Evolutionary conservation across 129 eudicot species (phyloP).

Genomic region (Flaveria linearis): DNA sequence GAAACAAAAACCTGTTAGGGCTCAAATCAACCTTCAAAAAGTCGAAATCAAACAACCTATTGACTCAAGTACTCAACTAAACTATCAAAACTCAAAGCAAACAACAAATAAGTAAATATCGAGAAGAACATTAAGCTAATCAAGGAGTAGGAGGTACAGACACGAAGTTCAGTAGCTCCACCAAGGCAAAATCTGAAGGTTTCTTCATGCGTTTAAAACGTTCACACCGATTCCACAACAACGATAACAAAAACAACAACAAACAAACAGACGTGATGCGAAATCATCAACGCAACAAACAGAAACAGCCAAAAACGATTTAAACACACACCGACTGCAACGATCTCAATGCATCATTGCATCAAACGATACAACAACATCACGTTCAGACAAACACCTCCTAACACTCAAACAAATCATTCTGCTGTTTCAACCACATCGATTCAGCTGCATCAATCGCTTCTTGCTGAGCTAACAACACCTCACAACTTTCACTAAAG

Average conservation of each 20-base stretch:
- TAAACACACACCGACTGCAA: conserved; percentile 3
- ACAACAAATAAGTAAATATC: background rate
- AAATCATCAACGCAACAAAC: conserved; percentile 12
- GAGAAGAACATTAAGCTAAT: conserved; percentile 8
- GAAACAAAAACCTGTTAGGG: conserved; percentile 14
- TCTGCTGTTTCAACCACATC: background rate
- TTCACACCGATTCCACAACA: background rate
- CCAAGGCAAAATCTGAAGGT: background rate
- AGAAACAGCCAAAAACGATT: background rate
- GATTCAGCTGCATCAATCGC: conserved; percentile 1
- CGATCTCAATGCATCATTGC: conserved; percentile 26
- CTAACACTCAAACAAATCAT: background rate
- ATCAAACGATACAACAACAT: background rate
- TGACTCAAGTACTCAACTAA: background rate
- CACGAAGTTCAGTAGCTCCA: background rate
- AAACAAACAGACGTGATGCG: background rate
- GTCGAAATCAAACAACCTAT: conserved; percentile 22
- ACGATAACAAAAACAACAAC: conserved; percentile 1
- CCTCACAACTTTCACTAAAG: background rate
- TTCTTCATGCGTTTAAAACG: background rate
- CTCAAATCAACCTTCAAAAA: conserved; percentile 30
- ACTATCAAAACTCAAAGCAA: conserved; percentile 23
- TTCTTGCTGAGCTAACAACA: background rate
- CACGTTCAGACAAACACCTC: background rate
- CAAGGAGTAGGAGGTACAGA: background rate